Percentiles rank a stretch among this genome's conserved stretches.
These are phyloP conservation scores for Sclerotinia minor DNA, from an alignment of 2,329 filamentous ascomycete genomes.

Conservation along the genomic window DNA sequence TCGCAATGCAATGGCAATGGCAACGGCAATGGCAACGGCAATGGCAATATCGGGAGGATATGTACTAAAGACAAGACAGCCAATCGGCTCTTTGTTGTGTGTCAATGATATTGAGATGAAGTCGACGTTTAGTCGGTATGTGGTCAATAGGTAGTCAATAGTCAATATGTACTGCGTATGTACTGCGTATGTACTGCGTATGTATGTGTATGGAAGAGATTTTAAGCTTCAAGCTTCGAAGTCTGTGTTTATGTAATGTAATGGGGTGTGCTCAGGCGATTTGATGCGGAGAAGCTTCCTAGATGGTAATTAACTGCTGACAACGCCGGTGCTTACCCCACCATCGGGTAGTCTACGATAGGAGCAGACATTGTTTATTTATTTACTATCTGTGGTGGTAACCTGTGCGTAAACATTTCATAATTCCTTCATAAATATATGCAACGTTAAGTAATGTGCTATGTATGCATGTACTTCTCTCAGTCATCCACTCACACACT, in stretches of 20 bases:
- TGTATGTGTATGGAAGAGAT: background rate
- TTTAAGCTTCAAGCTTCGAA: background rate
- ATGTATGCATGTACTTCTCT: too few relatives aligned
- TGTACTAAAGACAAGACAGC: background rate
- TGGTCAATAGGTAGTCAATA: background rate
- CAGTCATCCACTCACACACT: too few relatives aligned
- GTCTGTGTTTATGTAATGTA: conserved; percentile 3
- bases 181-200: too few relatives aligned
- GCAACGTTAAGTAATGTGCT: too few relatives aligned
- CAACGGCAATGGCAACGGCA: too few relatives aligned
- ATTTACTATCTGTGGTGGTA: too few relatives aligned
- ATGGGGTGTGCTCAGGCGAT: background rate
- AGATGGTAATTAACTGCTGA: conserved; percentile 1
- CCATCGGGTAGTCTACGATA: background rate
- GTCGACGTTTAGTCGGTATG: background rate
- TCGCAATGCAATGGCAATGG: too few relatives aligned
- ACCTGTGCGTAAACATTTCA: background rate
- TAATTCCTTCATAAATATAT: background rate
- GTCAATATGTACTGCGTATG: too few relatives aligned
- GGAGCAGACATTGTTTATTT: too few relatives aligned
- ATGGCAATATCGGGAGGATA: background rate
- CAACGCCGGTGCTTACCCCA: background rate
- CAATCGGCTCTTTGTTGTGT: background rate
- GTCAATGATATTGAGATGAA: background rate
- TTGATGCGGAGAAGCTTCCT: background rate